These are phyloP conservation scores for Pichia sp. DNA, from an alignment of 1,139 yeast genomes.

Conservation along the genomic window DNA sequence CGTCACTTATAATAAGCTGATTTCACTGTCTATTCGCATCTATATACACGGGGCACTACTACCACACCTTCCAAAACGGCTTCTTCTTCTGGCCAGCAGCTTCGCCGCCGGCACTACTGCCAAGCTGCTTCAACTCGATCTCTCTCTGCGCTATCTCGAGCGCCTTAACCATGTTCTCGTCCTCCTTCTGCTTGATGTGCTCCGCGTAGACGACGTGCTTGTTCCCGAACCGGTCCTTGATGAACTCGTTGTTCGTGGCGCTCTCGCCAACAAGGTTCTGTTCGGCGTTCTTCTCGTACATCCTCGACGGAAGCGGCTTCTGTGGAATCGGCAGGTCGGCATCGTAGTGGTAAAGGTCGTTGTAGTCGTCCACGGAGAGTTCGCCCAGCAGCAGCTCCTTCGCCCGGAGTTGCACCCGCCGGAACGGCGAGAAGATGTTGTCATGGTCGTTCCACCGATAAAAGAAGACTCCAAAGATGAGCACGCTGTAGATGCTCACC, in stretches of 20 bases:
- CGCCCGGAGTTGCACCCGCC: constrained; percentile 53
- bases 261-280: constrained; percentile 32
- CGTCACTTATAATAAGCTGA: not conserved
- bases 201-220: constrained; percentile 76
- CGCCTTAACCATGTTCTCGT: constrained; percentile 57
- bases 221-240: constrained; percentile 58
- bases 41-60: not conserved
- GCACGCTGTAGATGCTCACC: constrained; percentile 42
- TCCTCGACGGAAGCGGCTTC: constrained; percentile 28
- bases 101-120: constrained; percentile 4
- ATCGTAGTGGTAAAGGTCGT: constrained; percentile 46
- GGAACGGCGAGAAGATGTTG: constrained; percentile 65
- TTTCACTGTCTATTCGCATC: not conserved
- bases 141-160: constrained; percentile 29
- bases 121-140: constrained; percentile 20
- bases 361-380: constrained; percentile 54
- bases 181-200: constrained; percentile 62
- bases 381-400: constrained; percentile 51
- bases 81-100: constrained; percentile 3
- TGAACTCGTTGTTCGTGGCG: constrained; percentile 40
- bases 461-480: constrained; percentile 62
- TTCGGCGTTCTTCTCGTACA: constrained; percentile 41
- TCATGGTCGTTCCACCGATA: constrained; percentile 83
- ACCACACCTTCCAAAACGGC: constrained; percentile 31
- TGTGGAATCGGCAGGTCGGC: constrained; percentile 30